phyloP scores from a whole-genome alignment of 164 flowering plant genomes.

The Vitis rotundifolia region DNA sequence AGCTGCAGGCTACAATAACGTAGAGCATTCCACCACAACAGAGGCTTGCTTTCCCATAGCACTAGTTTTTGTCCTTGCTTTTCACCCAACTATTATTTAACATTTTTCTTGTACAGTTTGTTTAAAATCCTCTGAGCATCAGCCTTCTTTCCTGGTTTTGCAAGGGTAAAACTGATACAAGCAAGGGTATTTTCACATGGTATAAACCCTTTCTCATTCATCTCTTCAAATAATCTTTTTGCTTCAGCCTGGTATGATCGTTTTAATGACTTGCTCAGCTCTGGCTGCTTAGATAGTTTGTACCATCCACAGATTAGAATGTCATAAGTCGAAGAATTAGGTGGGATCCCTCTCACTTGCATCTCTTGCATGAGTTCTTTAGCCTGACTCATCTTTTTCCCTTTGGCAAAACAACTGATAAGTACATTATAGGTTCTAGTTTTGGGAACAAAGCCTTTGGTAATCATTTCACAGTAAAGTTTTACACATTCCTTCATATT shows the following conservation, averaged over 20 bases:
- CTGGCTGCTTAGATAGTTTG: conserved; percentile 46
- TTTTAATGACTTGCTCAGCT: conserved; percentile 33
- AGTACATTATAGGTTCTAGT: conserved; percentile 76
- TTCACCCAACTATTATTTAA: background rate
- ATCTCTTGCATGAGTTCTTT: conserved; percentile 85
- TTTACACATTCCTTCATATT: conserved; percentile 62
- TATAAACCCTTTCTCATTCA: conserved; percentile 55
- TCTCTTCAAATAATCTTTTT: conserved; percentile 53
- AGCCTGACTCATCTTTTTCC: conserved; percentile 78
- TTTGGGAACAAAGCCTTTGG: conserved; percentile 71
- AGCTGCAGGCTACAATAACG: too few species aligned
- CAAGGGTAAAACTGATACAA: conserved; percentile 44
- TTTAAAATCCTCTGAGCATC: conserved; percentile 41
- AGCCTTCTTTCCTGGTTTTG: conserved; percentile 46
- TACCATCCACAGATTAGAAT: conserved; percentile 87
- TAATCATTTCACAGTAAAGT: conserved; percentile 85
- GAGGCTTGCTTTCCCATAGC: too few species aligned
- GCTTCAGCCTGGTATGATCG: conserved; percentile 49
- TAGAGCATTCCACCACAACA: too few species aligned
- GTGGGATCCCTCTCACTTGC: conserved; percentile 59
- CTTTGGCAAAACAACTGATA: conserved; percentile 62
- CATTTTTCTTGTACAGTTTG: conserved; percentile 31
- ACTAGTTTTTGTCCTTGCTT: background rate
- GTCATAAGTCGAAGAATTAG: conserved; percentile 80
- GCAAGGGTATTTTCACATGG: conserved; percentile 53